Base-by-base conservation (phyloP, 1,284 basidiomycete genomes). In the Wolfiporia cocos region DNA sequence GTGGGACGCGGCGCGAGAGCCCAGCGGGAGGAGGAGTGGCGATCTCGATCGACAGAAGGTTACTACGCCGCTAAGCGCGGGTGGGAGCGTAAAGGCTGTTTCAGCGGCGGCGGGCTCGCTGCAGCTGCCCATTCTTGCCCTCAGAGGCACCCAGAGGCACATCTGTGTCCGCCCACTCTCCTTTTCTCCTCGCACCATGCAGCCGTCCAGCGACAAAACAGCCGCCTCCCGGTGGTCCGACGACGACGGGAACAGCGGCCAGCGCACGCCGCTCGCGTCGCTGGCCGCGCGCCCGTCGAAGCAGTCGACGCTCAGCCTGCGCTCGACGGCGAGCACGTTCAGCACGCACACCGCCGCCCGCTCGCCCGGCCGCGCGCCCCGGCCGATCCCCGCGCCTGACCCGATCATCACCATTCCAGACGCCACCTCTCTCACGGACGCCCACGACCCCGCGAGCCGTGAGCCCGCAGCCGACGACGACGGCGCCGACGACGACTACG, bases 401-500 rank as follows among this genome's bases (percentile, higher is more conserved):
- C 61, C 59, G 43, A 61, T 62, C 54, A 62, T 62, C 41, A 61
- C 61, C 43, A 60, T 62, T 39, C 61, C 57, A 22, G 43, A 42
- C 20, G 43, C 53, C 32, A 40, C 31, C 18, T 31, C 42, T n/a
- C 34, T 31, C 31, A 22, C 41, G 30, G 35, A 41, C 49, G 40
- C 37, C 42, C 29, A 44, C 37, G 44, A 51, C 53, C 47, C 40
- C 49, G 36, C 51, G 46, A 40, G 51, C 51, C 48, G 51, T 51
- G 46, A 51, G 46, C 48, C 49, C 30, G 49, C 57, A 49, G 47
- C 55, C 54, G 51, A 46, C 47, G 51, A 52, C 47, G 51, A 47
- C 49, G 47, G 49, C 43, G 77, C 84, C 64, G 82, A 84, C 56
- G 69, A 78, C 48, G 81, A 86, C 68, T 85, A 82, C 63, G 79